These are phyloP conservation scores for Trypanosoma scelopori DNA, from an alignment of 208 protist genomes.

Conservation along the genomic window DNA sequence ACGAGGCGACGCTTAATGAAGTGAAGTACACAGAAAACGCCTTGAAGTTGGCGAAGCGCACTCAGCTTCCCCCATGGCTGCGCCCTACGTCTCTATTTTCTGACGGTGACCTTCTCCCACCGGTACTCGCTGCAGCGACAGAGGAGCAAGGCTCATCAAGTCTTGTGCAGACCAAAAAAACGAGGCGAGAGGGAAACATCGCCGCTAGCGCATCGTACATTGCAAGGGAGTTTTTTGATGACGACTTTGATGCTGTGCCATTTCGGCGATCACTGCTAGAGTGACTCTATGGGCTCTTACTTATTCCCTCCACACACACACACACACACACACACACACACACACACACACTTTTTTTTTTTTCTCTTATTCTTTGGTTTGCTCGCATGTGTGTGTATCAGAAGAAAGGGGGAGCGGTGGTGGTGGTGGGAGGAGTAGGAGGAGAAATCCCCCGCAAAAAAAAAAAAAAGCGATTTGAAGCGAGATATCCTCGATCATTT, in stretches of 20 bases:
- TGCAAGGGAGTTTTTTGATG: constrained; percentile 53
- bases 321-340: too few relatives aligned
- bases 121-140: background rate
- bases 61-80: constrained; percentile 82
- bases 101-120: constrained; percentile 1
- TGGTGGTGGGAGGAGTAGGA: too few relatives aligned
- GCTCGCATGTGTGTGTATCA: too few relatives aligned
- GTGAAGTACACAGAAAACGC: constrained; percentile 40
- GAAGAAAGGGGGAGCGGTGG: too few relatives aligned
- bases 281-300: background rate
- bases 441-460: too few relatives aligned
- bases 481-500: background rate
- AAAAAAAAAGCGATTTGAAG: background rate
- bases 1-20: constrained; percentile 47
- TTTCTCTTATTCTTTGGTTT: background rate
- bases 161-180: background rate
- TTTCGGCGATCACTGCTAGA: constrained; percentile 20
- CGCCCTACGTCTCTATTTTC: constrained; percentile 18
- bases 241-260: constrained; percentile 64
- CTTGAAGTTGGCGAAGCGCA: constrained; percentile 72
- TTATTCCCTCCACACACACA: too few relatives aligned
- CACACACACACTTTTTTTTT: too few relatives aligned
- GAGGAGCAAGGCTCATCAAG: background rate
- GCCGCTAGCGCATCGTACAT: constrained; percentile 41
- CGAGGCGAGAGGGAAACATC: constrained; percentile 21